Evolutionary conservation across 352 stramenopile species (phyloP).

Genomic region (Globisporangium parvum): DNA sequence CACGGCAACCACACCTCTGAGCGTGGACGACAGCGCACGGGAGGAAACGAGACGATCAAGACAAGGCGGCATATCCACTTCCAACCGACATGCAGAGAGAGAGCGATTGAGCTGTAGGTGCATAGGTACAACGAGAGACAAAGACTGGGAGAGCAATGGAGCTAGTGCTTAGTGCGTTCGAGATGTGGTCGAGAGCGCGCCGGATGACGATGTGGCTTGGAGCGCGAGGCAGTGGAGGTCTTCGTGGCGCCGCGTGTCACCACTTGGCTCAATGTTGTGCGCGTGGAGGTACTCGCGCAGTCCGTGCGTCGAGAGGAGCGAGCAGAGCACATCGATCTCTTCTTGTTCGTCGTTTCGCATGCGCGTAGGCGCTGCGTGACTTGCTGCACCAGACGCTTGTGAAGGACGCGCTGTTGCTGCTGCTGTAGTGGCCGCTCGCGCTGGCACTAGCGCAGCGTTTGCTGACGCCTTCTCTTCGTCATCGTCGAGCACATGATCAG

Average conservation of each 20-base stretch:
- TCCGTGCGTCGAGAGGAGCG: slow-evolving; percentile 66
- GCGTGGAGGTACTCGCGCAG: slow-evolving; percentile 58
- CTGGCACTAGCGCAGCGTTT: slow-evolving; percentile 8
- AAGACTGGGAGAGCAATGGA: background rate
- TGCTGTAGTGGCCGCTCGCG: slow-evolving; percentile 2
- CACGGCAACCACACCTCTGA: background rate
- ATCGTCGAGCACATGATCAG: background rate
- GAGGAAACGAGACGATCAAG: too few species aligned
- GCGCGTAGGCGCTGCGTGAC: too few species aligned
- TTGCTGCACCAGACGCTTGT: too few species aligned
- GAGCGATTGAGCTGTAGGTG: too few species aligned
- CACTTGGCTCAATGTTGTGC: slow-evolving; percentile 44
- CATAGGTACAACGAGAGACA: background rate
- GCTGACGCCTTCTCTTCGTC: too few species aligned
- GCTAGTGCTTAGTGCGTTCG: background rate
- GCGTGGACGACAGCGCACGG: too few species aligned
- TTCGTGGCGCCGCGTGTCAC: slow-evolving; percentile 32
- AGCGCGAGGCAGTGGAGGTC: slow-evolving; percentile 74
- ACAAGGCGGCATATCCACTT: too few species aligned
- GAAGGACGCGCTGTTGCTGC: slow-evolving; percentile 16
- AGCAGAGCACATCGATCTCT: slow-evolving; percentile 75
- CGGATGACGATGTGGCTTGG: slow-evolving; percentile 14
- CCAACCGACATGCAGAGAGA: too few species aligned
- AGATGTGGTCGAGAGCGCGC: background rate
- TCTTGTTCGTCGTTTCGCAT: slow-evolving; percentile 23